Percentiles rank a stretch among this genome's conserved stretches.
Evolutionary conservation across 1,284 basidiomycete genomes (phyloP).

Genomic region (Phellinidium pouzarii): DNA sequence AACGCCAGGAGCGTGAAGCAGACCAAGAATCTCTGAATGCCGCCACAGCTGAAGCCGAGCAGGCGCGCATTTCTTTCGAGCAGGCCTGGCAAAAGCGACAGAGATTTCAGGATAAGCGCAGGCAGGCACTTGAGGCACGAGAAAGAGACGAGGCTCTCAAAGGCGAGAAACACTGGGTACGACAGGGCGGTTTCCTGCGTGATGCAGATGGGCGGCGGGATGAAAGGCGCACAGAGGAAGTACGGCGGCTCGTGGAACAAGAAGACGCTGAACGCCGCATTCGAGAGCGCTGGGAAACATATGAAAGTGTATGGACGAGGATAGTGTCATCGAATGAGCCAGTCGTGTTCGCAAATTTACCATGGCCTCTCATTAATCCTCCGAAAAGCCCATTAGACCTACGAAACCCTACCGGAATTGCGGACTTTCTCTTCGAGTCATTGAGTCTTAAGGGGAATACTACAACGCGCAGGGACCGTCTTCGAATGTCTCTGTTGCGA

Average conservation of each 20-base stretch:
- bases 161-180: conserved; percentile 55
- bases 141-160: conserved; percentile 29
- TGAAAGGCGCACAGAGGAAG: conserved; percentile 37
- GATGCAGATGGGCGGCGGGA: conserved; percentile 45
- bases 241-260: conserved; percentile 37
- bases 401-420: conserved; percentile 32
- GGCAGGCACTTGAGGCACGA: conserved; percentile 23
- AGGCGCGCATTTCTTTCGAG: not conserved
- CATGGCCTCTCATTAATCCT: conserved; percentile 23
- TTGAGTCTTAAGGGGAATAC: conserved; percentile 35
- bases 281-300: conserved; percentile 39
- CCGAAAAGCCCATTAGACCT: conserved; percentile 40
- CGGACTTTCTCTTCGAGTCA: conserved; percentile 49
- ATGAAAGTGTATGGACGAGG: conserved; percentile 41
- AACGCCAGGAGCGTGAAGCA: not conserved
- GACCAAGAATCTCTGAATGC: not conserved
- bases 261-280: conserved; percentile 34
- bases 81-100: conserved; percentile 3
- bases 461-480: conserved; percentile 42
- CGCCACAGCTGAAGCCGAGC: not conserved
- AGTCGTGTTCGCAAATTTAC: conserved; percentile 10
- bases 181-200: conserved; percentile 47
- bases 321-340: conserved; percentile 8
- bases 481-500: conserved; percentile 52
- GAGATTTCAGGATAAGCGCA: conserved; percentile 10